These are phyloP conservation scores for Ceriops decandra DNA, from an alignment of 345 rosid species.

Conservation along the genomic window DNA sequence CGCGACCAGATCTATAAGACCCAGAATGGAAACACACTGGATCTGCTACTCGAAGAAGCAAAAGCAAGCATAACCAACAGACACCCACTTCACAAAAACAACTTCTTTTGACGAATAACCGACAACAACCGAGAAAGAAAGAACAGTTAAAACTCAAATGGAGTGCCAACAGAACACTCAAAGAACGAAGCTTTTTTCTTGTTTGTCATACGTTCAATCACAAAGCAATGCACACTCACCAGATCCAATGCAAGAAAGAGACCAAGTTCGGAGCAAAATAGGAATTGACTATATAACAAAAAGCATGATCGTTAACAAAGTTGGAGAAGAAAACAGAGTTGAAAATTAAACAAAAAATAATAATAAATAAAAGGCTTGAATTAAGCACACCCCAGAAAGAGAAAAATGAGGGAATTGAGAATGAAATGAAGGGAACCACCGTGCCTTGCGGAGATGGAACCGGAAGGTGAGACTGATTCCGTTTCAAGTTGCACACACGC, in stretches of 20 bases:
- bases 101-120: neutral
- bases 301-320: neutral
- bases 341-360: neutral
- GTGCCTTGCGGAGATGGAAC: constrained; percentile 22
- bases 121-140: neutral
- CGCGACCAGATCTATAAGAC: neutral
- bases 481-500: neutral
- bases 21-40: constrained; percentile 1
- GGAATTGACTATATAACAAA: neutral
- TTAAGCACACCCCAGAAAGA: too few relatives aligned
- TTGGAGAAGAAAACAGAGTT: neutral
- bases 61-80: neutral
- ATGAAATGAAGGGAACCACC: constrained; percentile 10
- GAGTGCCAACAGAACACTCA: neutral
- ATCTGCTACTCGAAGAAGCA: constrained; percentile 4
- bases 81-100: neutral
- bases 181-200: neutral
- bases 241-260: constrained; percentile 1
- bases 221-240: constrained; percentile 11
- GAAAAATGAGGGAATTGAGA: neutral
- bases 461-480: constrained; percentile 13
- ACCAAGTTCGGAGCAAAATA: neutral
- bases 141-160: constrained; percentile 1
- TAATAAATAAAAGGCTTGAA: neutral
- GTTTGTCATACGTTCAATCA: too few relatives aligned